Conservation (phyloP, 352 stramenopile genomes). For the Phytopythium sindhum region DNA sequence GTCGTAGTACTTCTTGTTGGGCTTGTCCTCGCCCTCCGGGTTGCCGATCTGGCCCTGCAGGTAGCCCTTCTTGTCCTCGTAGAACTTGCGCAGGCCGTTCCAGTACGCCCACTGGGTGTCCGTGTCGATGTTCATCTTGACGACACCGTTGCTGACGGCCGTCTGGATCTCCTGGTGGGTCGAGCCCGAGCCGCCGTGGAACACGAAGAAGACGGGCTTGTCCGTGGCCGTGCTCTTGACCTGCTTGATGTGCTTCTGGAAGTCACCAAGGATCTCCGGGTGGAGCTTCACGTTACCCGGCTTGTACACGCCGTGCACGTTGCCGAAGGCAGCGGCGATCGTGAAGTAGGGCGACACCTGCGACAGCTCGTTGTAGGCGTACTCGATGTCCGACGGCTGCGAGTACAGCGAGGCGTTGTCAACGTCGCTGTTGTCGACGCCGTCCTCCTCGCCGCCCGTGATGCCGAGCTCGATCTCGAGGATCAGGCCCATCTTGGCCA, state of each 20-base stretch:
- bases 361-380: slow-evolving; percentile 94
- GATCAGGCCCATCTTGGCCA: slow-evolving; percentile 95
- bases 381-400: slow-evolving; percentile 93
- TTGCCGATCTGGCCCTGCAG: slow-evolving; percentile 98
- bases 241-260: slow-evolving; percentile 88
- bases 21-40: slow-evolving; percentile 94
- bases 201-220: slow-evolving; percentile 98
- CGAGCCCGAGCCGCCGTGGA: slow-evolving; percentile 98
- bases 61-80: slow-evolving; percentile 97
- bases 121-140: slow-evolving; percentile 99
- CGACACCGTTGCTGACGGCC: slow-evolving; percentile 94
- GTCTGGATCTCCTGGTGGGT: slow-evolving; percentile 95
- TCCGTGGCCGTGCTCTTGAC: slow-evolving; percentile 76
- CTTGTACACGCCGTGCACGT: slow-evolving; percentile 98
- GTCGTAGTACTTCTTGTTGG: slow-evolving; percentile 99
- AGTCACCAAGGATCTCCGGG: slow-evolving; percentile 95
- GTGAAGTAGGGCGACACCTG: slow-evolving; percentile 93
- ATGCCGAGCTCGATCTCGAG: slow-evolving; percentile 99
- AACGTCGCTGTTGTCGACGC: slow-evolving; percentile 96
- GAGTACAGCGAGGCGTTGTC: slow-evolving; percentile 91
- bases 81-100: slow-evolving; percentile 97
- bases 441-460: slow-evolving; percentile 98
- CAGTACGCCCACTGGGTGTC: slow-evolving; percentile 99
- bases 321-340: slow-evolving; percentile 95
- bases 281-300: slow-evolving; percentile 98